Evolutionary conservation across 352 stramenopile genomes (phyloP).

Genomic region (Globisporangium abappressorium): DNA sequence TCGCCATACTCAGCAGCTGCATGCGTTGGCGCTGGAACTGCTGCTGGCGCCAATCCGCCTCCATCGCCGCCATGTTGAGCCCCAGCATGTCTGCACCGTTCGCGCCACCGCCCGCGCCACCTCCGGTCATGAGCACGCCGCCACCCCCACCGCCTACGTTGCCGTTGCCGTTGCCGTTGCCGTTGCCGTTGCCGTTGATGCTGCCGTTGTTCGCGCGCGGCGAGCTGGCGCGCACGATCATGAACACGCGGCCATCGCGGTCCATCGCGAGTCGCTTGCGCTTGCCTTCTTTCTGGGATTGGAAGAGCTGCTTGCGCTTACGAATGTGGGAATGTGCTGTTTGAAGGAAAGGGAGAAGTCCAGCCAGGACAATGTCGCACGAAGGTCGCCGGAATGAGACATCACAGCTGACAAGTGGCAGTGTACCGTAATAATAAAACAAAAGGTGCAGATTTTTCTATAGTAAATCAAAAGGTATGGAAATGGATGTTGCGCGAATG

Average conservation of each 20-base stretch:
- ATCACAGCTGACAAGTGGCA: too few species aligned
- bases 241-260: conserved; percentile 61
- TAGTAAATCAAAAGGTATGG: too few species aligned
- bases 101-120: background rate
- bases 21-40: conserved; percentile 87
- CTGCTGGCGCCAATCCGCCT: conserved; percentile 79
- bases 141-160: background rate
- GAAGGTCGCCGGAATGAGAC: conserved; percentile 1
- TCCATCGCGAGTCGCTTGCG: conserved; percentile 19
- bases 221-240: conserved; percentile 74
- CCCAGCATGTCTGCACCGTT: conserved; percentile 30
- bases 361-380: background rate
- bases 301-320: background rate
- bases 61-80: conserved; percentile 62
- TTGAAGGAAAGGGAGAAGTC: background rate
- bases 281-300: background rate
- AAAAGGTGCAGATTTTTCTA: too few species aligned
- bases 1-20: conserved; percentile 85
- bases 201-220: conserved; percentile 29
- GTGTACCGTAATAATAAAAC: too few species aligned
- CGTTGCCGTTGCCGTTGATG: conserved; percentile 1
- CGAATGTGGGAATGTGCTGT: background rate
- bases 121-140: background rate
- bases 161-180: background rate
- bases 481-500: background rate